Conservation (phyloP, 768 basidiomycete genomes). For the Boletus sp. region DNA sequence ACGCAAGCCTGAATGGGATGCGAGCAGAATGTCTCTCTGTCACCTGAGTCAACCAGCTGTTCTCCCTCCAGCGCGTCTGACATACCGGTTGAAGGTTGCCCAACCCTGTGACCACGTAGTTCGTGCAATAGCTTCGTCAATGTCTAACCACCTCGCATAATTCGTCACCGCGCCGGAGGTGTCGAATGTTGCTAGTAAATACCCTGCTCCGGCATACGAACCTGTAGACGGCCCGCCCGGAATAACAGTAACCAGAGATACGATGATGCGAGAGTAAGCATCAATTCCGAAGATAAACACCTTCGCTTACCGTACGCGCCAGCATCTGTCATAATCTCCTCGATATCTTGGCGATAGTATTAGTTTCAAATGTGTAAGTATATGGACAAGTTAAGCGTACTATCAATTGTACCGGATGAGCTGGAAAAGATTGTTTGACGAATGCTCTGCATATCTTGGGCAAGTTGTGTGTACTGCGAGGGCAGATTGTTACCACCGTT, state of each 20-base stretch:
- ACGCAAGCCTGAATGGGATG: conserved; percentile 60
- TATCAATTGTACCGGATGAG: conserved; percentile 55
- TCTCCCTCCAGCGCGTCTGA: not conserved
- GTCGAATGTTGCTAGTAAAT: conserved; percentile 52
- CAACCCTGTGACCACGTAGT: conserved; percentile 60
- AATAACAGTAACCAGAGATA: not conserved
- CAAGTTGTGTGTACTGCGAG: conserved; percentile 42
- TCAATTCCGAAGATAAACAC: not conserved
- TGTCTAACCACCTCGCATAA: conserved; percentile 67
- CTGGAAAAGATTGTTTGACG: conserved; percentile 59
- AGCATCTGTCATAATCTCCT: conserved; percentile 47
- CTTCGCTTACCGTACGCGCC: conserved; percentile 57
- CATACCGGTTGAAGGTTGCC: conserved; percentile 48
- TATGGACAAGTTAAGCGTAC: conserved; percentile 31
- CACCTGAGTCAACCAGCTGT: not conserved
- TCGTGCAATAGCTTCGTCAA: conserved; percentile 58
- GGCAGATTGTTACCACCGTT: conserved; percentile 68
- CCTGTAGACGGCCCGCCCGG: conserved; percentile 40
- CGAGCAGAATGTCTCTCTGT: conserved; percentile 63
- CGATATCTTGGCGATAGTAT: conserved; percentile 43
- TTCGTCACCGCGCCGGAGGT: conserved; percentile 34
- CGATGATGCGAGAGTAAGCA: not conserved
- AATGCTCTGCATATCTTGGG: conserved; percentile 49
- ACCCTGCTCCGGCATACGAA: conserved; percentile 66
- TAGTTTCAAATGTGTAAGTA: not conserved